Base-by-base conservation (phyloP, 2,329 filamentous ascomycete genomes). In the Ophiostoma pallidulum region DNA sequence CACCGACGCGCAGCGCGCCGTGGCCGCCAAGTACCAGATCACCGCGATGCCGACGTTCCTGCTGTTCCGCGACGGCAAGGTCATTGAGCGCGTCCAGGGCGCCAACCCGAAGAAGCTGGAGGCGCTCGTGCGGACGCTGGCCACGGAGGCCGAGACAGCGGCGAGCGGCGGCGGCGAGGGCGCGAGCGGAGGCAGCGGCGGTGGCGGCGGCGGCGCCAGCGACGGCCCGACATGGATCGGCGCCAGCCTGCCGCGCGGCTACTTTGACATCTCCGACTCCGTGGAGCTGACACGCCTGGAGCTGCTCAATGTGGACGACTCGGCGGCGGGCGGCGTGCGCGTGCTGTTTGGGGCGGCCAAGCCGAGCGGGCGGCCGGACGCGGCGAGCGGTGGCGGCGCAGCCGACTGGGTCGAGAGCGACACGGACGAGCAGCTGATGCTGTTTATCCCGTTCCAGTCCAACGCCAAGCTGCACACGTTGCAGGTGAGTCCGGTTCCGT, bases 351-450 rank as follows among this genome's bases (percentile, higher is more conserved):
- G 82, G n/a, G 55, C 58, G 4, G 67, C 71, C 49, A 80, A 83
- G 64, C 90, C 90, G 6, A 78, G 73, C 46, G 48, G 35, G 32
- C 36, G 33, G 14, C 28, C 16, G 9, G 40, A 32, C 28, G 40
- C 14, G 29, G 22, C 38, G 47, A 19, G 29, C 28, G 20, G 73
- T 73, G 24, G 26, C 1, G 64, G 90, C 47, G 63, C 41, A 78
- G 69, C 29, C 61, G 91, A 98, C 66, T 97, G 86, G 83, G 82
- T 97, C 19, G 87, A 96, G 72, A 96, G 88, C 64, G 91, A 96
- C 61, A 94, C 91, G 31, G 92, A 98, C 62, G 90, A 97, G 68
- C 92, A 98, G 71, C 72, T 98, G 53, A 86, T 97, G 76, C 75
- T 98, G 40, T 97, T 83, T 66, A 74, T 94, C 49, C 91, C 92